Evolutionary conservation across 257 asterid genomes (phyloP), one percentile per base, ranked within the genome.

Genomic region (Striga asiatica): DNA sequence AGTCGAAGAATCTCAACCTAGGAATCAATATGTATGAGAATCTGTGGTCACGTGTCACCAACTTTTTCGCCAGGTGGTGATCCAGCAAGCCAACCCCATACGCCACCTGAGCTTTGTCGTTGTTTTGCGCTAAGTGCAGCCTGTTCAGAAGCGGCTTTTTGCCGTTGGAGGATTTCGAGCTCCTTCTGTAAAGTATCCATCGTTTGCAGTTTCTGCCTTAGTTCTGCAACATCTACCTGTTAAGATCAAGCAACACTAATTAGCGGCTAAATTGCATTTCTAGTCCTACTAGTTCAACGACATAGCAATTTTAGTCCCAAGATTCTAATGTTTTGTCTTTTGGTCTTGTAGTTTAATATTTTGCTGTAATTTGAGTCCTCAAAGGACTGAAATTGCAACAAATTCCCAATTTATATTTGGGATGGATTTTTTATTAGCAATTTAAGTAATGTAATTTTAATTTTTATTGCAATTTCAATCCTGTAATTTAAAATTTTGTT

Each of bases 11-110:
- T n/a, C n/a, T 2, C 6, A 14, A 16, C 11, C 48, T 19, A n/a
- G 58, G 38, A 57, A 74, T 65, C 47, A 37, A 58, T 58, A 48
- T 46, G 75, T 61, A 43, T 50, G 31, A 42, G 38, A 27, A 38
- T 22, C 19, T 49, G 1, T n/a, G 71, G 65, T 63, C 70, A 82
- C 27, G 71, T 79, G 25, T 71, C 84, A 11, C 68, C 76, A 3
- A 52, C 22, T 10, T 54, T 66, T 56, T 79, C 84, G 29, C 41
- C 45, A 11, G 84, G 68, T 52, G 96, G 86, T 43, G 25, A 17
- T 67, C 97, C 97, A 7, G 94, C 97, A 37, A 92, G 80, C 98
- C 98, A 92, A 25, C 97, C 95, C 98, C 97, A 92, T 37, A 92
- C 87, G 25, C 98, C 94, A 5, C 93, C 81, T 10, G 94, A 84